Evolutionary conservation across 179 eudicot genomes (phyloP).

Genomic region (Sideroxylon spinosum): DNA sequence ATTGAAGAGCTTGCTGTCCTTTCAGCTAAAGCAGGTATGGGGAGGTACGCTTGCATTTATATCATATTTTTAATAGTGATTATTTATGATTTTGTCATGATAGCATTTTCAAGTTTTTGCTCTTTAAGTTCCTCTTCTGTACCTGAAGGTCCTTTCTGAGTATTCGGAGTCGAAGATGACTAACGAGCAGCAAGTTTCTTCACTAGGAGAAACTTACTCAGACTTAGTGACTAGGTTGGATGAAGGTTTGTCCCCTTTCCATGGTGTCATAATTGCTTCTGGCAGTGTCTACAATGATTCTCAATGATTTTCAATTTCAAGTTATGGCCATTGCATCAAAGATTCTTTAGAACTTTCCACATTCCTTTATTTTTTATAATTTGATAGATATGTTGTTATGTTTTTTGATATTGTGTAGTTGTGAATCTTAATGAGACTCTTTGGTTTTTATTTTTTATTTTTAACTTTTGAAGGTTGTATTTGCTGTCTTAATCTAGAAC

Average conservation of each 20-base stretch:
- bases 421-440: neutral
- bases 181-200: slow-evolving; percentile 44
- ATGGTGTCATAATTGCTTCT: neutral
- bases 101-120: neutral
- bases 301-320: neutral
- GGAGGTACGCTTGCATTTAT: slow-evolving; percentile 38
- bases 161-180: slow-evolving; percentile 65
- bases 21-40: slow-evolving; percentile 88
- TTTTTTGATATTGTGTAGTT: neutral
- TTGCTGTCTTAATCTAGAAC: neutral
- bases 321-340: neutral
- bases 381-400: neutral
- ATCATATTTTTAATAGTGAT: neutral
- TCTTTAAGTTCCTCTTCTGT: neutral
- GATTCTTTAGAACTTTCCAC: neutral
- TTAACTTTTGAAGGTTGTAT: neutral
- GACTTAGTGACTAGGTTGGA: slow-evolving; percentile 70
- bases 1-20: slow-evolving; percentile 48
- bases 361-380: neutral
- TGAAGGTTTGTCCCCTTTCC: slow-evolving; percentile 50
- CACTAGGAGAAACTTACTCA: slow-evolving; percentile 54
- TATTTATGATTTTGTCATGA: neutral
- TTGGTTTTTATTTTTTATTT: neutral
- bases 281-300: neutral
- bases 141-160: slow-evolving; percentile 61